Conservation (phyloP, 2,329 filamentous ascomycete genomes). For the Phoma sp. region DNA sequence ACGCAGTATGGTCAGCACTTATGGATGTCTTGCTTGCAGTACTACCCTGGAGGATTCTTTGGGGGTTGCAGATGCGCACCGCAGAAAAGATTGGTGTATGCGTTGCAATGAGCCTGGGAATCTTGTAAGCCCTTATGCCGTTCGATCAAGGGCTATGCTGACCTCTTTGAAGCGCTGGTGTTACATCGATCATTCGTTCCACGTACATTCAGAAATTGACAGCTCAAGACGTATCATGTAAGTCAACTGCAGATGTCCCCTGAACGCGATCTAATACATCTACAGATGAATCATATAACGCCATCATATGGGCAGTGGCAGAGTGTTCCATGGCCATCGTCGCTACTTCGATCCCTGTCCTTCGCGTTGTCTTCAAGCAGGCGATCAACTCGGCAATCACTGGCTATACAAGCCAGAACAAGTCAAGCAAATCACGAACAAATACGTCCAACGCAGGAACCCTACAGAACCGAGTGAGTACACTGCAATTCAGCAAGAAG, state of each 20-base stretch:
- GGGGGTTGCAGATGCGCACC: constrained; percentile 16
- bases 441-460: neutral
- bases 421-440: neutral
- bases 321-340: constrained; percentile 19
- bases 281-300: constrained; percentile 15
- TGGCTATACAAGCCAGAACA: neutral
- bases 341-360: constrained; percentile 19
- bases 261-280: constrained; percentile 5
- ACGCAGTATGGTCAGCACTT: constrained; percentile 18
- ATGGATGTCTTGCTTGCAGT: constrained; percentile 20
- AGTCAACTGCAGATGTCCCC: neutral
- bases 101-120: constrained; percentile 19
- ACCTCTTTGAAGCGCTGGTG: constrained; percentile 14
- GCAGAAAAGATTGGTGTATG: constrained; percentile 21
- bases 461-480: neutral
- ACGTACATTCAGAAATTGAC: constrained; percentile 17
- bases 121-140: constrained; percentile 7
- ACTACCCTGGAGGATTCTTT: constrained; percentile 17
- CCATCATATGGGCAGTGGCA: constrained; percentile 21
- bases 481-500: neutral
- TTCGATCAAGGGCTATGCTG: neutral
- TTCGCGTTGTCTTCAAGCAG: constrained; percentile 19
- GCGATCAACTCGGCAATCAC: constrained; percentile 15
- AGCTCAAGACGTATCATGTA: constrained; percentile 20
- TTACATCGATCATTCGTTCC: constrained; percentile 13